Evolutionary conservation across 2,329 filamentous ascomycete genomes (phyloP), one percentile per base, ranked within the genome.

Genomic region (Phoma sp.): DNA sequence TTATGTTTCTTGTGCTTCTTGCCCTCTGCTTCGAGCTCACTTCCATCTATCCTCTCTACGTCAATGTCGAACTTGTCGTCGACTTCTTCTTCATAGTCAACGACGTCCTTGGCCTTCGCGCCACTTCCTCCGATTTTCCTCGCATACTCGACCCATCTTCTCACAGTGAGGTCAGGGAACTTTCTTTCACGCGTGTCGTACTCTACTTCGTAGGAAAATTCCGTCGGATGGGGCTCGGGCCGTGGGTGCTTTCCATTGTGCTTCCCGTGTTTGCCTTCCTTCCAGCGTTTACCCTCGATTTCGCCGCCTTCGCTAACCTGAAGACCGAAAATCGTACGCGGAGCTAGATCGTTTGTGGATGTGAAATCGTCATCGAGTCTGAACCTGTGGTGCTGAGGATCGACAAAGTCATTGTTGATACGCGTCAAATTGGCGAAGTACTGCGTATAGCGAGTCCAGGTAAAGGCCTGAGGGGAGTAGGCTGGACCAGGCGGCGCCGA

Each of bases 381-480:
- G 38, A n/a, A 32, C 12, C 23, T 20, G 5, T 39, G 36, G 4
- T 56, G 43, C 26, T 53, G 45, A 15, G 61, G 48, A 18, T 66
- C 61, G 28, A 67, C 60, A 30, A 87, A 81, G 55, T 90, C 85
- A 64, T 92, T 90, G 76, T 98, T 96, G 76, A 96, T 88, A 53
- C 85, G 78, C 0, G 93, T 98, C n/a, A 99, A 78, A 73, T 99
- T 99, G 56, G 93, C 92, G 74, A 87, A 97, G 74, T 96, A 97
- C 68, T 99, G 95, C 4, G 87, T 92, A 74, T 92, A 97, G 5
- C 91, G 87, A 3, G 89, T 82, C 57, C 93, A 80, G 0, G 91
- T 90, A 30, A 98, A 80, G 0, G 91, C 80, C 71, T 99, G 95
- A 7, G 89, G 87, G 17, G 88, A 92, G 75, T 99, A 98, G 7